Evolutionary conservation across 1,139 yeast genomes (phyloP).

Genomic region (Candida sp.): DNA sequence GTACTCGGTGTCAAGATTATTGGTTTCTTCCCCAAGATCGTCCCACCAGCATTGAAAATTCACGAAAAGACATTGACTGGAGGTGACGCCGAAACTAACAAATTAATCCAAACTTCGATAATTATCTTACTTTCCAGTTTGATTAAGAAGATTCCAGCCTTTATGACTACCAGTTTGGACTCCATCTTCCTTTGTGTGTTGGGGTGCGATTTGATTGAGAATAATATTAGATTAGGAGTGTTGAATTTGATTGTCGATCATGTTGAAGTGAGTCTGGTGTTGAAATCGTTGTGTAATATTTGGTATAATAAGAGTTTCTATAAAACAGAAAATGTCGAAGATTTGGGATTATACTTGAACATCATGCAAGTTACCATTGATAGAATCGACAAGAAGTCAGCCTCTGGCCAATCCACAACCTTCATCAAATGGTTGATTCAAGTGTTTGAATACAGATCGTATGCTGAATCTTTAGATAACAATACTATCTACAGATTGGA

Average conservation of each 20-base stretch:
- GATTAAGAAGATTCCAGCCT: conserved; percentile 83
- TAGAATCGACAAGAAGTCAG: conserved; percentile 67
- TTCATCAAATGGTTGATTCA: conserved; percentile 70
- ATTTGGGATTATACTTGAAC: conserved; percentile 70
- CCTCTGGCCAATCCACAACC: conserved; percentile 64
- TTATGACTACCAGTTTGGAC: conserved; percentile 67
- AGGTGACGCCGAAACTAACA: conserved; percentile 20
- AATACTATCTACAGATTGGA: conserved; percentile 83
- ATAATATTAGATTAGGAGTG: conserved; percentile 61
- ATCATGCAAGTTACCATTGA: conserved; percentile 65
- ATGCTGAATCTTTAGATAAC: conserved; percentile 44
- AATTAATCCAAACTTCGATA: conserved; percentile 60
- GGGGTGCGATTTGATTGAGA: conserved; percentile 54
- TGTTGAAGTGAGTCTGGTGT: conserved; percentile 61
- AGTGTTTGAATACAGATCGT: conserved; percentile 64
- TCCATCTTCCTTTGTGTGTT: conserved; percentile 59
- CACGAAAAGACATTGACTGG: conserved; percentile 37
- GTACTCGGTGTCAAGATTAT: conserved; percentile 83
- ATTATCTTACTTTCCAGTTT: conserved; percentile 72
- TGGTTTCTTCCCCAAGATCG: conserved; percentile 80
- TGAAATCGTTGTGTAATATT: conserved; percentile 57
- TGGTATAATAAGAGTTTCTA: conserved; percentile 49
- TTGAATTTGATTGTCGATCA: conserved; percentile 63
- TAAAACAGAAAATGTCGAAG: conserved; percentile 41
- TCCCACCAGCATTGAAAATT: conserved; percentile 68